phyloP scores from a whole-genome alignment of 306 rosid species.

The Trifolium repens region DNA sequence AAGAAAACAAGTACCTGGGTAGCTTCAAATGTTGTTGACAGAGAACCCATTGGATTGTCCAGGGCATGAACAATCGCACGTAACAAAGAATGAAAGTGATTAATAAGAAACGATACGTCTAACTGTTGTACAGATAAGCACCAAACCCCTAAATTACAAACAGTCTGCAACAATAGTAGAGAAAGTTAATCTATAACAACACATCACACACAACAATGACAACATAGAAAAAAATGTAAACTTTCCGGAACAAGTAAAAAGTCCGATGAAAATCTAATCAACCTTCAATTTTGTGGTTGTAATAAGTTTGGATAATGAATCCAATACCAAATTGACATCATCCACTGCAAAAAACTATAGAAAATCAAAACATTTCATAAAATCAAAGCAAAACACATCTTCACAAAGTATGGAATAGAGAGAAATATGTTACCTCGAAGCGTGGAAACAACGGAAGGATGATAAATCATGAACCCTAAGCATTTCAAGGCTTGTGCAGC shows the following conservation, averaged over 20 bases:
- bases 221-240: not conserved
- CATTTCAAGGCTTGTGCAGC: slow-evolving; percentile 80
- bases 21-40: slow-evolving; percentile 93
- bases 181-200: not conserved
- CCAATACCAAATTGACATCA: slow-evolving; percentile 59
- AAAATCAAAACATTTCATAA: slow-evolving; percentile 13
- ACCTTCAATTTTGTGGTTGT: slow-evolving; percentile 76
- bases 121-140: slow-evolving; percentile 82
- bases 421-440: slow-evolving; percentile 51
- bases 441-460: slow-evolving; percentile 56
- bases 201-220: not conserved
- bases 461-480: slow-evolving; percentile 86
- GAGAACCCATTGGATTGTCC: slow-evolving; percentile 83
- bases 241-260: not conserved
- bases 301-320: slow-evolving; percentile 60
- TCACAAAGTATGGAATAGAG: not conserved
- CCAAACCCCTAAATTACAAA: slow-evolving; percentile 89
- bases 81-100: slow-evolving; percentile 59
- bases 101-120: slow-evolving; percentile 49
- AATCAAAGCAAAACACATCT: not conserved
- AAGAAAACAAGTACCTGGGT: slow-evolving; percentile 58
- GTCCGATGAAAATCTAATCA: not conserved
- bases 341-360: slow-evolving; percentile 51
- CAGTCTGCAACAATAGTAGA: slow-evolving; percentile 58
- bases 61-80: slow-evolving; percentile 71